These are phyloP conservation scores for Lojkania enalia DNA, from an alignment of 2,329 filamentous ascomycete species.

Conservation along the genomic window DNA sequence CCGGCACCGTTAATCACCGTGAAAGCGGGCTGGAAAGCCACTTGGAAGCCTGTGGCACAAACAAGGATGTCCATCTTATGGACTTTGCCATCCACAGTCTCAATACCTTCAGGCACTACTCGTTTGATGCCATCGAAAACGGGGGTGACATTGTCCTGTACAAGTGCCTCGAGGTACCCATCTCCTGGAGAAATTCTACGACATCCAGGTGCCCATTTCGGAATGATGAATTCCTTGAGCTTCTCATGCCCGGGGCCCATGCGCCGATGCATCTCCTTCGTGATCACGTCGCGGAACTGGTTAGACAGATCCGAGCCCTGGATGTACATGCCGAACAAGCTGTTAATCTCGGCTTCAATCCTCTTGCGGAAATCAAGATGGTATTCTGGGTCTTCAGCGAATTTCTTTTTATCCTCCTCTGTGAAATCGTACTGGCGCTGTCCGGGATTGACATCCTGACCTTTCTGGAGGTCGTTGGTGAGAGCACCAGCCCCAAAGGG, in stretches of 20 bases:
- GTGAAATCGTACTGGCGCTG: slow-evolving; percentile 50
- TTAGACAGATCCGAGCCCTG: slow-evolving; percentile 51
- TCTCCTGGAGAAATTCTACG: slow-evolving; percentile 38
- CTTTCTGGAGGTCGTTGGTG: slow-evolving; percentile 37
- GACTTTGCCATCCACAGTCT: slow-evolving; percentile 31
- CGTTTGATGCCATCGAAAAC: slow-evolving; percentile 33
- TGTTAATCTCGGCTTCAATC: slow-evolving; percentile 56
- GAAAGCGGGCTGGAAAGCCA: slow-evolving; percentile 50
- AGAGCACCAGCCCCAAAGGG: slow-evolving; percentile 44
- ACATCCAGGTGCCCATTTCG: slow-evolving; percentile 52
- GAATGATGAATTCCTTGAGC: slow-evolving; percentile 51
- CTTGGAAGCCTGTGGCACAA: slow-evolving; percentile 40
- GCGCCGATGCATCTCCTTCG: slow-evolving; percentile 48
- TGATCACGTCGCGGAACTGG: slow-evolving; percentile 46
- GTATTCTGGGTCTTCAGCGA: slow-evolving; percentile 60
- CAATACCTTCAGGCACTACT: slow-evolving; percentile 43
- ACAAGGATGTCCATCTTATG: slow-evolving; percentile 39
- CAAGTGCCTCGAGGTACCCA: slow-evolving; percentile 37
- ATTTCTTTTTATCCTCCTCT: slow-evolving; percentile 60
- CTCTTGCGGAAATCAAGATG: slow-evolving; percentile 55
- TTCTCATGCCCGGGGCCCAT: slow-evolving; percentile 47
- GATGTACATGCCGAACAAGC: slow-evolving; percentile 57
- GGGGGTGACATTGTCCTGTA: slow-evolving; percentile 33
- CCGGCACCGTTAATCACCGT: slow-evolving; percentile 45
- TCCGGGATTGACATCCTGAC: slow-evolving; percentile 44